phyloP scores from a whole-genome alignment of 2,329 filamentous ascomycete genomes.

The Talaromyces sp. region DNA sequence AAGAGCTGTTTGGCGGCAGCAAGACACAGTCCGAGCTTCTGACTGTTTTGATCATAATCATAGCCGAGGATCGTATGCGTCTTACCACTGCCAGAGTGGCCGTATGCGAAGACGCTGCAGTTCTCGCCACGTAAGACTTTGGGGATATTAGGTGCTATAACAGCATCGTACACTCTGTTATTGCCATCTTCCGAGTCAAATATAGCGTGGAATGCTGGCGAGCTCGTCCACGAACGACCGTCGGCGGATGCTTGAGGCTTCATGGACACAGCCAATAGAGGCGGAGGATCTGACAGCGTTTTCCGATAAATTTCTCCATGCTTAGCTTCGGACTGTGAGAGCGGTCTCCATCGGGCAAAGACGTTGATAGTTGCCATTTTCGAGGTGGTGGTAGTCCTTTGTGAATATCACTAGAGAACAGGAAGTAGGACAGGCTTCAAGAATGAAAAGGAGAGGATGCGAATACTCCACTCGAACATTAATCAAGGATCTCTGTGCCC shows the following conservation, averaged over 20 bases:
- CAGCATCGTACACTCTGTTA: slow-evolving; percentile 29
- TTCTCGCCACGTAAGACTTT: slow-evolving; percentile 36
- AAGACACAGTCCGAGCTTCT: slow-evolving; percentile 41
- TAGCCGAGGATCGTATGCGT: slow-evolving; percentile 48
- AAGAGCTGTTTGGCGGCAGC: slow-evolving; percentile 36
- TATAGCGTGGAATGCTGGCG: slow-evolving; percentile 24
- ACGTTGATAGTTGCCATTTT: background rate
- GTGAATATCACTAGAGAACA: background rate
- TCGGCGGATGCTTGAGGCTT: slow-evolving; percentile 3
- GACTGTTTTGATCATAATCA: slow-evolving; percentile 37
- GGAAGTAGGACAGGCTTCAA: background rate
- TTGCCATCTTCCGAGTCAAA: slow-evolving; percentile 28
- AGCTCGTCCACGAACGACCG: slow-evolving; percentile 29
- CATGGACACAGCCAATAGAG: background rate
- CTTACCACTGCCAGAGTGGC: slow-evolving; percentile 46
- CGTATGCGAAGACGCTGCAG: slow-evolving; percentile 48
- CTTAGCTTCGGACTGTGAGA: background rate
- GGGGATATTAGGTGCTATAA: slow-evolving; percentile 38
- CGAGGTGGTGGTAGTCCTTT: background rate
- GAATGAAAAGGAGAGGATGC: background rate
- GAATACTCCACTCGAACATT: background rate
- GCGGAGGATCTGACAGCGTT: background rate
- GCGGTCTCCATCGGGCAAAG: slow-evolving; percentile 9
- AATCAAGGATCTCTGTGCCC: background rate
- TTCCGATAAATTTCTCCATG: background rate